Evolutionary conservation across 805 yeast species (phyloP), one percentile per base, ranked within the genome.

Genomic region (Myxozyma nipponensis): DNA sequence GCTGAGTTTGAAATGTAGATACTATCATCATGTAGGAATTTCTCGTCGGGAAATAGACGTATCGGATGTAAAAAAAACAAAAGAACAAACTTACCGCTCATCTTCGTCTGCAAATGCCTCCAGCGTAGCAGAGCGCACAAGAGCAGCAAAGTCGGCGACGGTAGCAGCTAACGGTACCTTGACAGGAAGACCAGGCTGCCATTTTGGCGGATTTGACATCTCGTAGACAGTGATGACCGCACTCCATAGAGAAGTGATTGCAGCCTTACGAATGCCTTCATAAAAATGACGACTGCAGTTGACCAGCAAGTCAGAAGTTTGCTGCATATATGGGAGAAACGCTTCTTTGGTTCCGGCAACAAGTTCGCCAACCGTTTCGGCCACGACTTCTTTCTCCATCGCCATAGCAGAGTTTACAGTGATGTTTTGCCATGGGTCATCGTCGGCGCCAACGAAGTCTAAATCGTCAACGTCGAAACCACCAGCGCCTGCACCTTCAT

Each of bases 381-480:
- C 78, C n/a, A 96, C 96, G 59, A 88, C 86, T 72, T 90, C 96
- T 72, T 91, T 91, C 72, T 91, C 98, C 62, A 86, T 84, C 59
- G 97, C 87, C 62, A 93, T 81, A 74, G 96, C 97, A 45, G 96
- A 85, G 77, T 89, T 90, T 57, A 93, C 89, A 61, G 86, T 84
- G 69, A 87, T 74, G 56, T 84, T 84, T 63, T 84, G 84, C 54
- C 77, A 82, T 50, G 80, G 66, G 44, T 81, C 86, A 50, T 80
- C 87, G 35, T 76, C 84, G 44, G 75, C 80, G 49, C 62, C 66
- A 30, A 60, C 66, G 15, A 63, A 70, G n/a, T 56, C 59, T 17
- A 51, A 57, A 22, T 47, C 32, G 38, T 30, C 47, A 17, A 53
- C 63, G 25, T 43, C 62, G 28, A 40, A 32, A 19, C 46, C 58